A percentile compares a stretch with the other conserved stretches of the same genome.
Conservation (phyloP, 805 yeast genomes). For the Hanseniaspora singularis region DNA sequence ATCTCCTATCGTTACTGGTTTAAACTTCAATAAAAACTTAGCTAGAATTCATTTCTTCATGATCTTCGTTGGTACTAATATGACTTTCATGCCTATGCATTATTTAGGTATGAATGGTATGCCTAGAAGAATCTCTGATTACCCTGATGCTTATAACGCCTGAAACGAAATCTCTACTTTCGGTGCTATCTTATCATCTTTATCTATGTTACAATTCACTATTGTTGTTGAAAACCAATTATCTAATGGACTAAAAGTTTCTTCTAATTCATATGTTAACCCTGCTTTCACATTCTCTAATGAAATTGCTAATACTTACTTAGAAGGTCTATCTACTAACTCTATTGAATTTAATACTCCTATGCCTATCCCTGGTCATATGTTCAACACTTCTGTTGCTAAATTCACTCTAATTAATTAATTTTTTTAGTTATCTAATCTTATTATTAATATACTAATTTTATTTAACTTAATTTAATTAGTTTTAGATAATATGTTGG, state of each 20-base stretch:
- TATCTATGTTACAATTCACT: conserved; percentile 10
- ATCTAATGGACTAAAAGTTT: background rate
- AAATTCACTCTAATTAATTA: background rate
- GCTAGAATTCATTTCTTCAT: conserved; percentile 17
- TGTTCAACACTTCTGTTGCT: background rate
- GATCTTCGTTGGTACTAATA: conserved; percentile 17
- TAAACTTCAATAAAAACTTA: conserved; percentile 16
- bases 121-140: conserved; percentile 19
- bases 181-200: conserved; percentile 9
- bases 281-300: background rate
- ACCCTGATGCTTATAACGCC: conserved; percentile 16
- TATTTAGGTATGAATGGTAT: conserved; percentile 17
- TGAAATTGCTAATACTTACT: background rate
- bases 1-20: conserved; percentile 17
- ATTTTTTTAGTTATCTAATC: too few species aligned
- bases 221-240: conserved; percentile 7
- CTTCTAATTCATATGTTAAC: background rate
- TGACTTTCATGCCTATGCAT: conserved; percentile 18
- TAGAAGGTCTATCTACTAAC: background rate
- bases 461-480: too few species aligned
- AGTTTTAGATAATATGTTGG: too few species aligned
- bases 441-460: too few species aligned
- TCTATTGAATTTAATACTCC: background rate
- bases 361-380: background rate
- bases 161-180: conserved; percentile 11